Conservation (phyloP, 192 early-diverging fungal species). For the Podila epigama region DNA sequence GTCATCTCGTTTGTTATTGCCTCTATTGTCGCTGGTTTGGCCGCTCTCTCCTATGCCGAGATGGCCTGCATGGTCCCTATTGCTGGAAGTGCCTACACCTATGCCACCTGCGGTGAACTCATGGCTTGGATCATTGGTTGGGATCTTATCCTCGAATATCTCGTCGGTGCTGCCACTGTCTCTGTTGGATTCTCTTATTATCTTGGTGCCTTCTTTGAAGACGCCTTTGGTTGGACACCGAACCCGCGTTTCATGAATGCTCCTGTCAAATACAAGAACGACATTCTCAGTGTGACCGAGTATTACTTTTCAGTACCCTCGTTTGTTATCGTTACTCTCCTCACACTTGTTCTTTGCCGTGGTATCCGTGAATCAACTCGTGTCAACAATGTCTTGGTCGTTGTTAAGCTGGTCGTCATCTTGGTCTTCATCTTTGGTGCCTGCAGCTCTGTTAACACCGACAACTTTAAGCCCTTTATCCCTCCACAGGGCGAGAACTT, state of each 20-base stretch:
- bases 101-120: conserved; percentile 87
- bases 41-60: conserved; percentile 87
- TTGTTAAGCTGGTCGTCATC: conserved; percentile 76
- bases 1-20: conserved; percentile 83
- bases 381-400: conserved; percentile 75
- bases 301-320: conserved; percentile 80
- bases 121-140: conserved; percentile 92
- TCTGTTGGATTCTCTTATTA: conserved; percentile 86
- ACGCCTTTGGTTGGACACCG: conserved; percentile 64
- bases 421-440: conserved; percentile 85
- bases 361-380: conserved; percentile 79
- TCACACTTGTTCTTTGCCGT: conserved; percentile 72
- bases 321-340: conserved; percentile 65
- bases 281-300: conserved; percentile 28
- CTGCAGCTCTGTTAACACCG: conserved; percentile 66
- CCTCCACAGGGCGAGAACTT: conserved; percentile 66
- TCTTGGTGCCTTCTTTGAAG: conserved; percentile 70
- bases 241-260: conserved; percentile 64
- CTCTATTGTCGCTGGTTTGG: conserved; percentile 77
- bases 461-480: conserved; percentile 84
- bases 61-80: conserved; percentile 85
- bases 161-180: conserved; percentile 85
- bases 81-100: conserved; percentile 87
- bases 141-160: conserved; percentile 90
- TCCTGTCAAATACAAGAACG: conserved; percentile 66